Conservation (phyloP, 495 filamentous ascomycete genomes). For the Penicillium egyptiacum region DNA sequence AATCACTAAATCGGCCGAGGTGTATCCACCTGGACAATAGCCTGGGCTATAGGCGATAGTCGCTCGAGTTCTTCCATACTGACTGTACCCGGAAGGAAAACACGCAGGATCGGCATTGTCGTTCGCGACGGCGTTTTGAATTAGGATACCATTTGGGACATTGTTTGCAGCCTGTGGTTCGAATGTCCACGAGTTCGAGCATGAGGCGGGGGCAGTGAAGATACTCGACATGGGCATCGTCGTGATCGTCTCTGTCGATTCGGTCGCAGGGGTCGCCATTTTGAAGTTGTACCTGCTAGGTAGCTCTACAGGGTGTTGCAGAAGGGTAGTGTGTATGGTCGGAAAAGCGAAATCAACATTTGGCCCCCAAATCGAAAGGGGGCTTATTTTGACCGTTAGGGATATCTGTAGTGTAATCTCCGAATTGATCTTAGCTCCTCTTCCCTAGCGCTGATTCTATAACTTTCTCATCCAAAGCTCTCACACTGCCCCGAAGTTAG, state of each 20-base stretch:
- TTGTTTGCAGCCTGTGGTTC: conserved; percentile 12
- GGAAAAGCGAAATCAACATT: neutral
- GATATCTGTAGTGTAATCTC: neutral
- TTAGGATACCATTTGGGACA: conserved; percentile 13
- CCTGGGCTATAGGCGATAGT: conserved; percentile 20
- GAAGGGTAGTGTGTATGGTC: neutral
- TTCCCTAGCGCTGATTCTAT: neutral
- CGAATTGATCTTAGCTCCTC: neutral
- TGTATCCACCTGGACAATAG: conserved; percentile 24
- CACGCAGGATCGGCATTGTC: conserved; percentile 11
- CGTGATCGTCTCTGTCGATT: neutral
- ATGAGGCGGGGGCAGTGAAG: conserved; percentile 21
- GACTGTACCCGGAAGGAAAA: conserved; percentile 17
- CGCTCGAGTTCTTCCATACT: conserved; percentile 2
- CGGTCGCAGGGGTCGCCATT: neutral
- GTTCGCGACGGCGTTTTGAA: conserved; percentile 20
- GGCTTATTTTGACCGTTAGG: neutral
- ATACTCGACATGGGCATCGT: conserved; percentile 15
- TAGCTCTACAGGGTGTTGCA: neutral
- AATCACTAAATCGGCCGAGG: conserved; percentile 17
- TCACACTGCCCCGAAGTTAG: neutral
- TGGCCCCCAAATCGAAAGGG: conserved; percentile 4
- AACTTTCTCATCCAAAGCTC: neutral
- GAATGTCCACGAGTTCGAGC: conserved; percentile 21
- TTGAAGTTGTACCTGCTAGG: neutral